Conservation (phyloP, 768 basidiomycete species). For the Ephemerocybe angulata region DNA sequence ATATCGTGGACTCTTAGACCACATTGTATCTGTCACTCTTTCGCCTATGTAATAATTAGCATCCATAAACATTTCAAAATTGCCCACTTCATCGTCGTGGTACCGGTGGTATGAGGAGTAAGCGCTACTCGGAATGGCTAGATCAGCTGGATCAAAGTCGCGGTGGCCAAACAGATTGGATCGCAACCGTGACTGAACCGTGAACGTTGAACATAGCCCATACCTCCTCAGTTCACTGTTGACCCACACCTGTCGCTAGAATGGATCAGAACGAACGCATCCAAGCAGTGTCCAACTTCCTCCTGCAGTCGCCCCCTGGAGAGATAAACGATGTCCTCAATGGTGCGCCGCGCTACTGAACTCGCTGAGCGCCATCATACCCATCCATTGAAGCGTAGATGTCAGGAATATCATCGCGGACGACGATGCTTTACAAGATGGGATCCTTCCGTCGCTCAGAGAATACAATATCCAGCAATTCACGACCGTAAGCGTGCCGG, state of each 20-base stretch:
- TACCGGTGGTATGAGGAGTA: neutral
- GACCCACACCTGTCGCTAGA: no score
- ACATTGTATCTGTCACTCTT: neutral
- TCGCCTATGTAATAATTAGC: slow-evolving; percentile 2
- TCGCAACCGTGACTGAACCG: no score
- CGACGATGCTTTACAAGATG: slow-evolving; percentile 77
- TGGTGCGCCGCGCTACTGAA: slow-evolving; percentile 43
- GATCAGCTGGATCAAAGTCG: neutral
- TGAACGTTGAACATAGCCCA: no score
- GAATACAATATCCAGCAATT: slow-evolving; percentile 90
- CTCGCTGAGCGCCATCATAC: neutral
- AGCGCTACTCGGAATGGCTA: neutral
- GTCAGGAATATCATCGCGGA: slow-evolving; percentile 86
- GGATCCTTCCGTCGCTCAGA: slow-evolving; percentile 71
- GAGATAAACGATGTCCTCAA: slow-evolving; percentile 96
- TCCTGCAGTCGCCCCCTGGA: slow-evolving; percentile 90
- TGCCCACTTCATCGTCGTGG: neutral
- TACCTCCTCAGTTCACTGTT: no score
- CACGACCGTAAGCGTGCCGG: slow-evolving; percentile 81
- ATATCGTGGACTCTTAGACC: no score
- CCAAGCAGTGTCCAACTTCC: slow-evolving; percentile 68
- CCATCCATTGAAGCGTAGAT: slow-evolving; percentile 46
- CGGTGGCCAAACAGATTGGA: neutral
- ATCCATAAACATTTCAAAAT: neutral
- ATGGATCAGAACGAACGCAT: slow-evolving; percentile 69